Evolutionary conservation across 2,329 filamentous ascomycete species (phyloP).

Genomic region (Dactylonectria estremocensis): DNA sequence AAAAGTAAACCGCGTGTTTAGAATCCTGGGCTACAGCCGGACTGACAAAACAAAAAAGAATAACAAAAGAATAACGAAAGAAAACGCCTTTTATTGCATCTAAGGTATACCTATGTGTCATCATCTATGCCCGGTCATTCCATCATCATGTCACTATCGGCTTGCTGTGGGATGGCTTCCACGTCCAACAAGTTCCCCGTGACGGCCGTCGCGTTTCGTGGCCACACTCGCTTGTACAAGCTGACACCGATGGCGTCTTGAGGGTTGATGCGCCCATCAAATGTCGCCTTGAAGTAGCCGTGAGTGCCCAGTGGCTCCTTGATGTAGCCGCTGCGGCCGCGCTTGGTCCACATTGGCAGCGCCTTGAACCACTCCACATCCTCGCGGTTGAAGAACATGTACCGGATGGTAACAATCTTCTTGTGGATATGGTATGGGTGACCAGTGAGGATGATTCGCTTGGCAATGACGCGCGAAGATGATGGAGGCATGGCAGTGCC

Average conservation of each 20-base stretch:
- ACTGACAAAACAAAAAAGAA: slow-evolving; percentile 23
- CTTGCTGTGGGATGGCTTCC: slow-evolving; percentile 36
- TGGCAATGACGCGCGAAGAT: slow-evolving; percentile 87
- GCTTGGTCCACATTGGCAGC: slow-evolving; percentile 91
- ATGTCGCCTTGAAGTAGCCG: slow-evolving; percentile 99
- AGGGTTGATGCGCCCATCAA: slow-evolving; percentile 95
- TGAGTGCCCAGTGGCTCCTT: slow-evolving; percentile 97
- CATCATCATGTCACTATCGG: slow-evolving; percentile 55
- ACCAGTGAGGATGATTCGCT: slow-evolving; percentile 93
- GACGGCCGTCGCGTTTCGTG: slow-evolving; percentile 73
- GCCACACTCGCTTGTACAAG: slow-evolving; percentile 89
- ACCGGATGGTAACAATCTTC: slow-evolving; percentile 94
- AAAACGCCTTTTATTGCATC: slow-evolving; percentile 48
- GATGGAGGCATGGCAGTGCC: slow-evolving; percentile 88
- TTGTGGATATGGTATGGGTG: slow-evolving; percentile 99
- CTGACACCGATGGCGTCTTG: slow-evolving; percentile 95
- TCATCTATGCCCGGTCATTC: slow-evolving; percentile 49
- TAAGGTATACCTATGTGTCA: slow-evolving; percentile 49
- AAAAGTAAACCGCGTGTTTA: slow-evolving; percentile 12
- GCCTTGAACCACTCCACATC: slow-evolving; percentile 99
- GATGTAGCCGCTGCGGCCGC: slow-evolving; percentile 90
- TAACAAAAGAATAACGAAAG: slow-evolving; percentile 39
- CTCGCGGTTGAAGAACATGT: slow-evolving; percentile 99
- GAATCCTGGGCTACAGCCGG: background rate
- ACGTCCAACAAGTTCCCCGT: slow-evolving; percentile 60